Percentiles rank a stretch among this genome's conserved stretches.
phyloP scores from a whole-genome alignment of 2,329 filamentous ascomycete species.

The Fusarium sp. region DNA sequence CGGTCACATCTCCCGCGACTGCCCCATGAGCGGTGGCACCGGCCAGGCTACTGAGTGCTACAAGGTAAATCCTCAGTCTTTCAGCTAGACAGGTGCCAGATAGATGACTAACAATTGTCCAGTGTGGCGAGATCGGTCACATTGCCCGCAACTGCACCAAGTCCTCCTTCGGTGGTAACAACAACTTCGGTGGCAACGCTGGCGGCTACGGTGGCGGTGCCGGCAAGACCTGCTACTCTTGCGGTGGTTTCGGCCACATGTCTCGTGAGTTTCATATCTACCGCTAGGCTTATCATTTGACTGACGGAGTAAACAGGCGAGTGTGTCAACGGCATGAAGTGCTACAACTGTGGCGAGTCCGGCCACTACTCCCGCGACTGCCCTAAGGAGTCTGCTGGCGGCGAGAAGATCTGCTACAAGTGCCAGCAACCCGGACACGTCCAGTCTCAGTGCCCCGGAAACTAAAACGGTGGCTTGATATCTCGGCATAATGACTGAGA shows the following conservation, averaged over 20 bases:
- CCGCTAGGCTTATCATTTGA: not conserved
- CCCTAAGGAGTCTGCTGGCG: slow-evolving; percentile 86
- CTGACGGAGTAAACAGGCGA: slow-evolving; percentile 68
- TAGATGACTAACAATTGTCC: slow-evolving; percentile 23
- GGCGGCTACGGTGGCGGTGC: slow-evolving; percentile 64
- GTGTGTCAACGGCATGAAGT: slow-evolving; percentile 99
- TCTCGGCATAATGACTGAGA: slow-evolving; percentile 44
- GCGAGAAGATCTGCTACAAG: slow-evolving; percentile 99
- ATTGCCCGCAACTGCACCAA: slow-evolving; percentile 92
- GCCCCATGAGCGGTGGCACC: slow-evolving; percentile 68
- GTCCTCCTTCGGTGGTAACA: slow-evolving; percentile 68
- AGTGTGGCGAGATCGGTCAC: slow-evolving; percentile 95
- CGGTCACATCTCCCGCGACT: slow-evolving; percentile 94
- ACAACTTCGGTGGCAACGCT: slow-evolving; percentile 60
- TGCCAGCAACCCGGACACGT: slow-evolving; percentile 88
- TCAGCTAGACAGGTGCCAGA: not conserved
- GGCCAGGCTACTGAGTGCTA: slow-evolving; percentile 81
- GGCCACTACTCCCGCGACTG: slow-evolving; percentile 97
- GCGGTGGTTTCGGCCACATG: slow-evolving; percentile 97
- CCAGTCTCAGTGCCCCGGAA: slow-evolving; percentile 92
- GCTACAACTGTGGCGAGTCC: slow-evolving; percentile 98
- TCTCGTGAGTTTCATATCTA: slow-evolving; percentile 70
- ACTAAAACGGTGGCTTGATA: slow-evolving; percentile 59
- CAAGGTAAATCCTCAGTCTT: slow-evolving; percentile 67
- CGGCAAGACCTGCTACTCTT: slow-evolving; percentile 96